phyloP scores from a whole-genome alignment of 2,329 filamentous ascomycete genomes.

The Stagonosporopsis chrysanthemi region DNA sequence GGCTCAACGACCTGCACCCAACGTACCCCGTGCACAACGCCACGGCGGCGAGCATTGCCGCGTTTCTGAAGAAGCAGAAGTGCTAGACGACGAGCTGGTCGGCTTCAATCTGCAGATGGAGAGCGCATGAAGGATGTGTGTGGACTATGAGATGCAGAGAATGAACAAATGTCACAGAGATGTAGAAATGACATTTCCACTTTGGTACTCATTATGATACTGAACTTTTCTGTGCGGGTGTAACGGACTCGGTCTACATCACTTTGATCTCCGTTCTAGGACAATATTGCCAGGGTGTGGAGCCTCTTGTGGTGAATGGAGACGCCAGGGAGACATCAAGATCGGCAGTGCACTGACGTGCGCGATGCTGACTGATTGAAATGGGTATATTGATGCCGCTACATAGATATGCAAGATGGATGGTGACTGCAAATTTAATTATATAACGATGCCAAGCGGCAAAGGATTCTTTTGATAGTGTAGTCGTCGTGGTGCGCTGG shows the following conservation, averaged over 20 bases:
- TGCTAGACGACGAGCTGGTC: background rate
- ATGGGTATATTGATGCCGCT: constrained; percentile 15
- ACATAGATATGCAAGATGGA: background rate
- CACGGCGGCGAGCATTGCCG: constrained; percentile 56
- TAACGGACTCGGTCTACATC: no score
- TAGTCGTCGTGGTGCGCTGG: background rate
- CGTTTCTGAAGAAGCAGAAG: constrained; percentile 25
- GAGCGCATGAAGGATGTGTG: no score
- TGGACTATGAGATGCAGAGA: no score
- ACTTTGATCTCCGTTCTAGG: background rate
- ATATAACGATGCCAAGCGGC: background rate
- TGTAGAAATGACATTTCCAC: no score
- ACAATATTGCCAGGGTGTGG: background rate
- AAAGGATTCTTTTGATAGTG: background rate
- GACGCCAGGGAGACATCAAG: no score
- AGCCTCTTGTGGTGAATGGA: no score
- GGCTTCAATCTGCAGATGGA: no score
- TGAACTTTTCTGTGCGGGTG: no score
- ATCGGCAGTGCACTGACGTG: no score
- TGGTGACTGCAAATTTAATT: background rate
- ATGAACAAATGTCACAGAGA: no score
- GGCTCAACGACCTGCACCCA: constrained; percentile 70
- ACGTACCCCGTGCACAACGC: constrained; percentile 69
- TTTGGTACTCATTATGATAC: no score
- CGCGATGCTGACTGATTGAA: background rate